Percentiles rank a stretch among this genome's conserved stretches.
Conservation (phyloP, 495 filamentous ascomycete species). For the Lepidopterella palustris region DNA sequence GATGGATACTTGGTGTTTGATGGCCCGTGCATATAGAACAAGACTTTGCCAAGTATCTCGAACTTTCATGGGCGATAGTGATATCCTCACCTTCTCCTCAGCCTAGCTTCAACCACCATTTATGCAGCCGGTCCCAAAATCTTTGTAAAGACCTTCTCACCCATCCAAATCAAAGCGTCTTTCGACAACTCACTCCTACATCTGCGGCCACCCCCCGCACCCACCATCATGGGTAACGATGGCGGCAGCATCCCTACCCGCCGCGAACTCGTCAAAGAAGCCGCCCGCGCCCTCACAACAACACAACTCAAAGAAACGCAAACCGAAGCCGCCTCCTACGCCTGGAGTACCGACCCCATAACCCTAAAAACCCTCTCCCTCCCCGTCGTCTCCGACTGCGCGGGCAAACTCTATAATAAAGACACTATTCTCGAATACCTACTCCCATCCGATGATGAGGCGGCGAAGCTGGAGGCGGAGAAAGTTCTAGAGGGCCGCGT, state of each 20-base stretch:
- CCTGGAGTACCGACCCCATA: constrained; percentile 80
- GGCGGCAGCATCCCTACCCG: constrained; percentile 91
- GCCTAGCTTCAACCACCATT: neutral
- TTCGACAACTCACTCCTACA: too few species aligned
- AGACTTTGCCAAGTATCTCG: neutral
- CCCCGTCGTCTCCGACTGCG: constrained; percentile 77
- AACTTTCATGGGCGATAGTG: neutral
- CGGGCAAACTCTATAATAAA: constrained; percentile 90
- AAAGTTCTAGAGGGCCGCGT: constrained; percentile 64
- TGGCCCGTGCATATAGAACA: neutral
- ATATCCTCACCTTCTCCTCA: neutral
- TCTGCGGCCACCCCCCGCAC: constrained; percentile 29
- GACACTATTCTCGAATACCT: constrained; percentile 80
- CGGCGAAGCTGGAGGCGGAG: constrained; percentile 50
- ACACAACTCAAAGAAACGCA: constrained; percentile 84
- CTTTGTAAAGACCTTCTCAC: too few species aligned
- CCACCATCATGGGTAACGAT: constrained; percentile 79
- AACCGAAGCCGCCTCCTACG: constrained; percentile 72
- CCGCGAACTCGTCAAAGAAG: constrained; percentile 88
- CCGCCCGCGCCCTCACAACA: constrained; percentile 72
- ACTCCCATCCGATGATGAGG: constrained; percentile 51
- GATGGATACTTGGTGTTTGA: neutral
- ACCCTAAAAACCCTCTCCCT: constrained; percentile 65
- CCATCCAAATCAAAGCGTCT: too few species aligned
- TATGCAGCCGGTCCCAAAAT: too few species aligned